Conservation (phyloP, 2,329 filamentous ascomycete genomes). For the Aspergillus tubingensis region DNA sequence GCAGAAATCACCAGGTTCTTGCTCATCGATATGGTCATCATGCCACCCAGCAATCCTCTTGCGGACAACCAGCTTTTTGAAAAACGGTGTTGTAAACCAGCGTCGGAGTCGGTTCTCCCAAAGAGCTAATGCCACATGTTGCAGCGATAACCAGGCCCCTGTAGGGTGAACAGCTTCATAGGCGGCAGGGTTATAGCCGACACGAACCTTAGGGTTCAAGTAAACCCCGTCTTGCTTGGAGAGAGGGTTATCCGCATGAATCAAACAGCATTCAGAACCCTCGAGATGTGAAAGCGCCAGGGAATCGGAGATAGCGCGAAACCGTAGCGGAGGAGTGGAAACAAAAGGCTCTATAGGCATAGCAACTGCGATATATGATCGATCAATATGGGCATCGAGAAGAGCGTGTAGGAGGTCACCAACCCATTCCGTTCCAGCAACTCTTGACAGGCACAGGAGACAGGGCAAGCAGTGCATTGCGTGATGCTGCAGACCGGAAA, state of each 20-base stretch:
- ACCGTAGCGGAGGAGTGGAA: slow-evolving; percentile 50
- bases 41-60: slow-evolving; percentile 42
- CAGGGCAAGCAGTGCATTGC: slow-evolving; percentile 56
- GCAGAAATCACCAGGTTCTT: slow-evolving; percentile 55
- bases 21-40: slow-evolving; percentile 17
- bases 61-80: slow-evolving; percentile 31
- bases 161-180: slow-evolving; percentile 25
- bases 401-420: not conserved
- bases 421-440: slow-evolving; percentile 68
- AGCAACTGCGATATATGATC: slow-evolving; percentile 19
- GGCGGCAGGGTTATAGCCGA: slow-evolving; percentile 37
- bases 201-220: slow-evolving; percentile 44
- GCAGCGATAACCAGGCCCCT: slow-evolving; percentile 55
- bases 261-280: slow-evolving; percentile 75
- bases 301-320: slow-evolving; percentile 64
- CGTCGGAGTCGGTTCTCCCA: slow-evolving; percentile 62
- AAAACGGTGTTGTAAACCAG: slow-evolving; percentile 41
- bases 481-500: slow-evolving; percentile 44
- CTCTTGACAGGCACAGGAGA: slow-evolving; percentile 61
- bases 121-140: slow-evolving; percentile 54
- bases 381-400: not conserved
- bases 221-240: slow-evolving; percentile 36
- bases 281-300: slow-evolving; percentile 61
- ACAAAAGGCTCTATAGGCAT: slow-evolving; percentile 28
- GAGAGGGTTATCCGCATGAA: slow-evolving; percentile 43